Base-by-base conservation (phyloP, 495 filamentous ascomycete genomes). In the Lasiosphaeria hispida region DNA sequence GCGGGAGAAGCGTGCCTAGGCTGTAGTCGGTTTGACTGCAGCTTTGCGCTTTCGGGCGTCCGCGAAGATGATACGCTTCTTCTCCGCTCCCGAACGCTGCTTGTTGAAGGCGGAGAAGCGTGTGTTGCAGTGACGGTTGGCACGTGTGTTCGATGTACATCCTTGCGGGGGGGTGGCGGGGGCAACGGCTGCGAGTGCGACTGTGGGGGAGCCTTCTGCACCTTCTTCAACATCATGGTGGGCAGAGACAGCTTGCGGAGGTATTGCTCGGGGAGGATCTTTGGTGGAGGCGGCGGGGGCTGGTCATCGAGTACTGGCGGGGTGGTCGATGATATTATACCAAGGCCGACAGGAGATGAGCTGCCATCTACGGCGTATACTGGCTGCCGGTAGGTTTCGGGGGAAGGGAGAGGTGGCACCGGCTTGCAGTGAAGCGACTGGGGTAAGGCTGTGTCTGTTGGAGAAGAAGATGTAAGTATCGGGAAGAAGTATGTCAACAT, bases 11-110 rank as follows among this genome's bases (percentile, higher is more conserved):
- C 8, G 30, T 59, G 58, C 0, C 57, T 51, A 8, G 62, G 48
- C 48, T 68, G 68, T 7, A 69, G 61, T n/a, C 63, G 63, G 58
- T 67, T 62, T 17, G 66, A 15, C 36, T 71, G 68, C 13, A 64
- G 61, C 45, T 61, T 64, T 0, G 60, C 64, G n/a, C 17, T 11
- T 40, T 18, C 6, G 45, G 34, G 50, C 17, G 18, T 13, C 11
- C 17, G 50, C 7, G 3, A 18, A 4, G 45, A 40, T 45, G 39
- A 43, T 17, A 17, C 36, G 14, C 48, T 59, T 48, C 48, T 44
- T 43, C 48, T 40, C 19, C 36, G 41, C 18, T 38, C 44, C 11
- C 7, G 14, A 14, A 7, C 23, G 5, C 23, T 30, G 2, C 4
- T 0, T 54, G 10, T 35, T 15, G 40, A 36, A 30, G 48, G 36